phyloP scores from a whole-genome alignment of 1,139 yeast species.

The Waltiozyma sp. region DNA sequence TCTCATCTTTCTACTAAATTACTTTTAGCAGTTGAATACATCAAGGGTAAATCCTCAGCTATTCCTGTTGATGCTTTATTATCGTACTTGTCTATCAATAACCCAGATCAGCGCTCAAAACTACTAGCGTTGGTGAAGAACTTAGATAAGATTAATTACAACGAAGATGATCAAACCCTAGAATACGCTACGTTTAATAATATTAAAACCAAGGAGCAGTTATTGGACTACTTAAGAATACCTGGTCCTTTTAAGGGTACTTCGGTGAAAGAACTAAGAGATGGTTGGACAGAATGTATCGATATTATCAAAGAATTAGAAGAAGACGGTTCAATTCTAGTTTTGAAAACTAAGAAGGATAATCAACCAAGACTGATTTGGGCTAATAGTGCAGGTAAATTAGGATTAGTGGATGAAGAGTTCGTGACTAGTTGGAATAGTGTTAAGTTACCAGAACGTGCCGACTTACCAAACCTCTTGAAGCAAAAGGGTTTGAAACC shows the following conservation, averaged over 20 bases:
- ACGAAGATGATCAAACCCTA: conserved; percentile 48
- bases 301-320: conserved; percentile 71
- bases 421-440: conserved; percentile 73
- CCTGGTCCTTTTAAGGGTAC: conserved; percentile 87
- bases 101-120: conserved; percentile 27
- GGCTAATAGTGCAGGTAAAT: conserved; percentile 72
- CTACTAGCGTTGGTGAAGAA: conserved; percentile 62
- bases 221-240: conserved; percentile 60
- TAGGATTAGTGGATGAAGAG: conserved; percentile 72
- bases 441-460: conserved; percentile 70
- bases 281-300: conserved; percentile 94
- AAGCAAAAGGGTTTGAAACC: conserved; percentile 86
- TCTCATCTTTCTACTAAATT: conserved; percentile 73
- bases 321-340: conserved; percentile 63
- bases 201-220: conserved; percentile 69
- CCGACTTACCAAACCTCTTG: conserved; percentile 68
- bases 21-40: conserved; percentile 80
- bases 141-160: conserved; percentile 62
- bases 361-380: conserved; percentile 84
- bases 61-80: conserved; percentile 52
- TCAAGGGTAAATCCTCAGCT: conserved; percentile 58
- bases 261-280: conserved; percentile 79
- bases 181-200: conserved; percentile 86
- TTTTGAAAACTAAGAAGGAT: conserved; percentile 83
- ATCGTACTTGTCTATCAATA: conserved; percentile 37